Evolutionary conservation across 768 basidiomycete species (phyloP), one percentile per base, ranked within the genome.

Genomic region (Leccinum subgranulosum): DNA sequence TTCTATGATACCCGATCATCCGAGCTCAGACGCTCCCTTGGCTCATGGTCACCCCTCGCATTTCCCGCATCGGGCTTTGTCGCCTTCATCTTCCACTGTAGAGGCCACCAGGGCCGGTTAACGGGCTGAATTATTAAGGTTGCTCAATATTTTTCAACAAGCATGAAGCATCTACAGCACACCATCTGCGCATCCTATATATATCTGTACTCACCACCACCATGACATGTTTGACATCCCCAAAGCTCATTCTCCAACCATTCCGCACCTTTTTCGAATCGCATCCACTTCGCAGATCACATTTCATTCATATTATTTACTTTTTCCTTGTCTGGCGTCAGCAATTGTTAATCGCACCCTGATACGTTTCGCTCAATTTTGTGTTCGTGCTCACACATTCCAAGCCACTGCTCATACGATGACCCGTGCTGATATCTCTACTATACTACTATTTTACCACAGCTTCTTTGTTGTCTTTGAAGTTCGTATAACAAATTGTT

Each of bases 151-250:
- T 71, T 67, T 66, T 51, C 69, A 70, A 69, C 66, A 66, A 73
- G 71, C 71, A 72, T 67, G 73, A 74, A 74, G 66, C 71, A 72
- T 72, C 72, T 73, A 72, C 69, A 71, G 65, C 73, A 71, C 66
- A 68, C 59, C 67, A 72, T 72, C 73, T 72, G 71, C 71, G 71
- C 71, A 74, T 73, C 69, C 70, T 74, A 72, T 72, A 72, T 70
- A 71, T 72, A 72, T 72, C 69, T 72, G 71, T 72, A 72, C 71
- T 74, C 74, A 72, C 71, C 64, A 72, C 53, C 55, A 51, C 56
- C 69, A 74, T 58, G 65, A 70, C 73, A 69, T 65, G 70, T 64
- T 73, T 62, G 69, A 72, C 66, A 68, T 67, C 65, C 17, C 56
- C 63, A 64, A 60, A 67, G 60, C 66, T 67, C 71, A 72, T 66